Evolutionary conservation across 2,329 filamentous ascomycete genomes (phyloP).

Genomic region (Alternaria sp.): DNA sequence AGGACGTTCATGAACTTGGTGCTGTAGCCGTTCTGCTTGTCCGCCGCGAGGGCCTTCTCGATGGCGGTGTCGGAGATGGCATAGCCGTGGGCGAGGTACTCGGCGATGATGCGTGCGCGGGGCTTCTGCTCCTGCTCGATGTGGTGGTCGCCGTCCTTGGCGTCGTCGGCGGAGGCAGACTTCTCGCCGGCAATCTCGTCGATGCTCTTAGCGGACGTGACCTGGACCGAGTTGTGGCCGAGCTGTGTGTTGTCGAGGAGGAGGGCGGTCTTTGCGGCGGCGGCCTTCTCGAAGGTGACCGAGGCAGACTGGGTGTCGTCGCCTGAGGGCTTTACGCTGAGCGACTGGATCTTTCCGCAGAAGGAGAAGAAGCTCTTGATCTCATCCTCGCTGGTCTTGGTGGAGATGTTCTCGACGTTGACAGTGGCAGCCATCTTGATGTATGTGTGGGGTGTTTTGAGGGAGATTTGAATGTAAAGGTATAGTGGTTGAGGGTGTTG

Average conservation of each 20-base stretch:
- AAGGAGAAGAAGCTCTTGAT: conserved; percentile 98
- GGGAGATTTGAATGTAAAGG: not conserved
- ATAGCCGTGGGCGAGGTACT: conserved; percentile 97
- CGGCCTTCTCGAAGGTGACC: conserved; percentile 97
- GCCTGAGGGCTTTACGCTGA: conserved; percentile 72
- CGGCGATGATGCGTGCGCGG: conserved; percentile 87
- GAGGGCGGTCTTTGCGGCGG: conserved; percentile 94
- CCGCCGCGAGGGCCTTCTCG: conserved; percentile 82
- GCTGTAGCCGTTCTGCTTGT: conserved; percentile 87
- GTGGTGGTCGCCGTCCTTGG: conserved; percentile 65
- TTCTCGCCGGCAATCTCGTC: conserved; percentile 69
- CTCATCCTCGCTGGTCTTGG: conserved; percentile 84
- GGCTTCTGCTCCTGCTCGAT: conserved; percentile 97
- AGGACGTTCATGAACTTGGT: conserved; percentile 79
- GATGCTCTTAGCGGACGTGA: conserved; percentile 72
- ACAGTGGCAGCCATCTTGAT: conserved; percentile 69
- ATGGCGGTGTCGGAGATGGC: conserved; percentile 78
- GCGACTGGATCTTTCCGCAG: conserved; percentile 85
- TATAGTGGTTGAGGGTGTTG: not conserved
- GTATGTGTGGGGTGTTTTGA: conserved; percentile 1
- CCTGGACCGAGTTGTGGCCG: conserved; percentile 76
- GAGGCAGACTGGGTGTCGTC: conserved; percentile 79
- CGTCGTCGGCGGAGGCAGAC: conserved; percentile 59
- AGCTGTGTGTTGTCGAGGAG: conserved; percentile 97
- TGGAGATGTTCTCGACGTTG: conserved; percentile 87